A percentile compares a stretch with the other conserved stretches of the same genome.
Conservation (phyloP, 176 grass and related monocot species). For the Puccinellia tenuiflora region DNA sequence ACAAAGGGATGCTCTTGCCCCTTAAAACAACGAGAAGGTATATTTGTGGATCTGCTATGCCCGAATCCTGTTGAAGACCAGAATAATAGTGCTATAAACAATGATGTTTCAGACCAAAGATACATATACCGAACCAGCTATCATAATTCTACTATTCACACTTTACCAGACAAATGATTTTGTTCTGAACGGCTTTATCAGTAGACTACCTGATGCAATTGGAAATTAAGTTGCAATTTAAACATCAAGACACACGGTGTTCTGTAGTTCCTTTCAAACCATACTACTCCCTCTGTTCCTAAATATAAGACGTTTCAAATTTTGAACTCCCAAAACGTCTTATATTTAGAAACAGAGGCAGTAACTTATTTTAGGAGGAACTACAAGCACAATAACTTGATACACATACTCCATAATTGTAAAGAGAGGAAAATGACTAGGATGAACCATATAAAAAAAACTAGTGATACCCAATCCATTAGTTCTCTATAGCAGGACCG, state of each 20-base stretch:
- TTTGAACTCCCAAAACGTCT: too few species aligned
- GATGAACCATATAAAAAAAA: neutral
- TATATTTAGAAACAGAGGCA: too few species aligned
- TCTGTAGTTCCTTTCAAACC: neutral
- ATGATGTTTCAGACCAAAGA: slow-evolving; percentile 8
- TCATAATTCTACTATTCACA: neutral
- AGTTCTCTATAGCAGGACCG: neutral
- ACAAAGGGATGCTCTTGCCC: slow-evolving; percentile 40
- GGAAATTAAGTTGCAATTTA: neutral
- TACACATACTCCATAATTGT: neutral
- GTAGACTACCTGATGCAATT: neutral
- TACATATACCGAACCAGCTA: neutral
- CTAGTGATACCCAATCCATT: neutral
- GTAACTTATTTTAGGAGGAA: neutral
- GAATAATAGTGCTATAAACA: neutral
- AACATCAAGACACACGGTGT: neutral
- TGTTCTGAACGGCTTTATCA: neutral
- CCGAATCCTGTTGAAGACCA: slow-evolving; percentile 39
- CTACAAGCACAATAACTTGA: neutral
- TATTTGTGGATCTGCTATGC: slow-evolving; percentile 45
- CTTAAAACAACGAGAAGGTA: slow-evolving; percentile 28
- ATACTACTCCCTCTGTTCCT: too few species aligned
- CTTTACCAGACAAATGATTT: neutral
- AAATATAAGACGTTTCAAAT: too few species aligned
- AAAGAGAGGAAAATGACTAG: neutral